These are phyloP conservation scores for Plasmodium inui DNA, from an alignment of 169 alveolate genomes.

Conservation along the genomic window DNA sequence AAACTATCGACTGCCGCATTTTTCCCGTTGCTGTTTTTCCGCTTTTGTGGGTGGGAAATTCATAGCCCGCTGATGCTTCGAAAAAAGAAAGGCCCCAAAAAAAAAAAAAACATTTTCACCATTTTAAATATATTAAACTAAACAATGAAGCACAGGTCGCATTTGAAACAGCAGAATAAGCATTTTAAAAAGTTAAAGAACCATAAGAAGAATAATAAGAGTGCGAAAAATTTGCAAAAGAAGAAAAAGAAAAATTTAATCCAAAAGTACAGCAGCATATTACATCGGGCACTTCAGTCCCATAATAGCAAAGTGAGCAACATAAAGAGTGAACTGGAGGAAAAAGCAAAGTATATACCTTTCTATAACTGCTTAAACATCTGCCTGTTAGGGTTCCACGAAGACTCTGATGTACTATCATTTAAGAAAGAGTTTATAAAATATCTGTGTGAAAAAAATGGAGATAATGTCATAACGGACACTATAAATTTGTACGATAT, in stretches of 20 bases:
- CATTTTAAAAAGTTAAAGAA: constrained; percentile 43
- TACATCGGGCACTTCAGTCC: constrained; percentile 33
- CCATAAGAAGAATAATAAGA: constrained; percentile 36
- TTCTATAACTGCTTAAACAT: constrained; percentile 38
- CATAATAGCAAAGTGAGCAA: constrained; percentile 20
- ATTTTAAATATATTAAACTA: not conserved
- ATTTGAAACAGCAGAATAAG: constrained; percentile 57
- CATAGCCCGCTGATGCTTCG: not conserved
- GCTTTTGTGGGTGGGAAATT: not conserved
- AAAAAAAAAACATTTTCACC: constrained; percentile 3
- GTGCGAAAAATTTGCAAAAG: constrained; percentile 13
- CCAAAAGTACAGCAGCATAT: constrained; percentile 30
- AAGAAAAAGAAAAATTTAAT: constrained; percentile 26
- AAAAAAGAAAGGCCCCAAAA: not conserved
- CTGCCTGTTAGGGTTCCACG: constrained; percentile 59
- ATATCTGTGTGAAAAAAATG: constrained; percentile 63
- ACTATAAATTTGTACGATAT: constrained; percentile 44
- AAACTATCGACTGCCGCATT: not conserved
- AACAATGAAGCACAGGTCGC: constrained; percentile 69
- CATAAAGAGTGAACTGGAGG: constrained; percentile 36
- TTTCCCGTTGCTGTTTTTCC: not conserved
- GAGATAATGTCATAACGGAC: constrained; percentile 13
- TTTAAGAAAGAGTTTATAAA: constrained; percentile 69
- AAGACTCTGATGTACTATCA: constrained; percentile 41
- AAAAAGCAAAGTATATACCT: constrained; percentile 63